Conservation (phyloP, 768 basidiomycete genomes). For the Suillus cothurnatus region DNA sequence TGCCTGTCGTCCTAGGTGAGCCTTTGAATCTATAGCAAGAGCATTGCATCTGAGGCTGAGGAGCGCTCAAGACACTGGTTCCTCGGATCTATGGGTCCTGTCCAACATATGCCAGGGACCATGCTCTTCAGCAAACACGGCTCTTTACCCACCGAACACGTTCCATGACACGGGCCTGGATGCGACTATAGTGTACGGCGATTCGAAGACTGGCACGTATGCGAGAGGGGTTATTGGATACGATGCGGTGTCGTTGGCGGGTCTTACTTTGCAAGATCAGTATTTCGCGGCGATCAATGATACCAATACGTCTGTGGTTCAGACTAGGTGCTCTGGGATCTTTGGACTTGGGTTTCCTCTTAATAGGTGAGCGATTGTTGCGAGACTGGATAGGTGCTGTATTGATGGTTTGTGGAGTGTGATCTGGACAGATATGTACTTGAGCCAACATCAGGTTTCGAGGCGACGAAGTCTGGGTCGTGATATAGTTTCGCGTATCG, state of each 20-base stretch:
- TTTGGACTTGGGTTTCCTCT: slow-evolving; percentile 76
- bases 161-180: slow-evolving; percentile 52
- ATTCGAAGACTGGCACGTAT: slow-evolving; percentile 69
- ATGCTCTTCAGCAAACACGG: slow-evolving; percentile 40
- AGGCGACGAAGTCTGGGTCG: neutral
- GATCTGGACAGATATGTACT: slow-evolving; percentile 46
- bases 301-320: slow-evolving; percentile 65
- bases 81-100: slow-evolving; percentile 75
- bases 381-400: neutral
- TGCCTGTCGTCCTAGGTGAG: slow-evolving; percentile 65
- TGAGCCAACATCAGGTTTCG: slow-evolving; percentile 16
- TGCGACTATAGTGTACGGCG: slow-evolving; percentile 63
- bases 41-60: neutral
- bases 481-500: slow-evolving; percentile 8
- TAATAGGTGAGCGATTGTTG: slow-evolving; percentile 52
- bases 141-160: slow-evolving; percentile 50
- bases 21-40: neutral
- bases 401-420: slow-evolving; percentile 36
- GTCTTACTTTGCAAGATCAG: slow-evolving; percentile 50
- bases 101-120: slow-evolving; percentile 55
- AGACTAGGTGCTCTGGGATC: slow-evolving; percentile 63
- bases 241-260: slow-evolving; percentile 58
- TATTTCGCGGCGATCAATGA: slow-evolving; percentile 66
- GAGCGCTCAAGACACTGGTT: slow-evolving; percentile 64
- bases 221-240: slow-evolving; percentile 65